These are phyloP conservation scores for Rugosomyces carneus DNA, from an alignment of 1,284 basidiomycete genomes.

Conservation along the genomic window DNA sequence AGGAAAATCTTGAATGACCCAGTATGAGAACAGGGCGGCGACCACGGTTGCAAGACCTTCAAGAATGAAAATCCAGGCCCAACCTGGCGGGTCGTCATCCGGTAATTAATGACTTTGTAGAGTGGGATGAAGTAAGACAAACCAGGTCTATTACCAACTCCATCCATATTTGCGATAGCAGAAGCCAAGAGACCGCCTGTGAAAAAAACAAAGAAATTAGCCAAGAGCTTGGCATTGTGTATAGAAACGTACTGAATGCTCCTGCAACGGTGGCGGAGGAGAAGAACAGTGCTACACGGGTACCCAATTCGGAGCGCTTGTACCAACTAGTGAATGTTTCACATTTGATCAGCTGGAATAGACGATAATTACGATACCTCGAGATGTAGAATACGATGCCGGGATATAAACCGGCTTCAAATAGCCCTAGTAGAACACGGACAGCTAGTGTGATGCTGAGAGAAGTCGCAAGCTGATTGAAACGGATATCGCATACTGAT, in stretches of 20 bases:
- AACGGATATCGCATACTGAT: conserved; percentile 29
- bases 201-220: neutral
- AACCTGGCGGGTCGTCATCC: no score
- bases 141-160: conserved; percentile 53
- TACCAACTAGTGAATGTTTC: conserved; percentile 38
- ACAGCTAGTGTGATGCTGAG: conserved; percentile 28
- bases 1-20: conserved; percentile 76
- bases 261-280: conserved; percentile 65
- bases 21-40: conserved; percentile 47
- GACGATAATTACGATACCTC: conserved; percentile 28
- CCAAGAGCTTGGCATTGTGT: neutral
- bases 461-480: no score
- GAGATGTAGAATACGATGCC: conserved; percentile 53
- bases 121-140: conserved; percentile 5
- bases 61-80: conserved; percentile 72
- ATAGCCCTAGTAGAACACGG: conserved; percentile 44
- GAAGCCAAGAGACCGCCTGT: conserved; percentile 55
- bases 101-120: neutral
- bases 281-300: conserved; percentile 58
- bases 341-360: conserved; percentile 1
- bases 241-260: conserved; percentile 48
- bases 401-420: conserved; percentile 50
- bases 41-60: conserved; percentile 67
- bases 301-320: conserved; percentile 55
- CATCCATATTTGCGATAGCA: conserved; percentile 66